Conservation (phyloP, 1,139 yeast species). For the Saccharomyces hybrid region DNA sequence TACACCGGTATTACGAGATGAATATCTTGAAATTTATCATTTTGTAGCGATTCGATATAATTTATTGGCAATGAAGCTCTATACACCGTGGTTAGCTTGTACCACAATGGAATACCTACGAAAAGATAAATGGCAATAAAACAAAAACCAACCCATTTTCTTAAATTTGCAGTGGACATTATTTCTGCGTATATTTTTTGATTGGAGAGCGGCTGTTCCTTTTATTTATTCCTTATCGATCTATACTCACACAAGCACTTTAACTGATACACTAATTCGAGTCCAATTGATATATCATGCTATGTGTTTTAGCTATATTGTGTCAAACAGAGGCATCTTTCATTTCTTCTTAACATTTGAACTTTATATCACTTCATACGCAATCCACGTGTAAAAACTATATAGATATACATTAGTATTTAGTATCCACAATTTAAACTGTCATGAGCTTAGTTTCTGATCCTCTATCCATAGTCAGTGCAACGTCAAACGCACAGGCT, state of each 20-base stretch:
- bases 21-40: slow-evolving; percentile 25
- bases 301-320: background rate
- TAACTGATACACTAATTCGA: background rate
- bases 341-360: background rate
- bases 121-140: slow-evolving; percentile 37
- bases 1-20: slow-evolving; percentile 43
- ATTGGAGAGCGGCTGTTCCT: background rate
- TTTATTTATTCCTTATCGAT: background rate
- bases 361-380: too few species aligned
- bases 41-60: slow-evolving; percentile 40
- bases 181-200: background rate
- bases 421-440: too few species aligned
- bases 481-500: too few species aligned
- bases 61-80: slow-evolving; percentile 65
- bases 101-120: slow-evolving; percentile 74
- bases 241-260: background rate
- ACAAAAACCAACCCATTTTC: slow-evolving; percentile 22
- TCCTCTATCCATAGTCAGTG: too few species aligned
- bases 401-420: too few species aligned
- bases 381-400: too few species aligned
- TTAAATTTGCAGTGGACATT: slow-evolving; percentile 8
- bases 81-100: slow-evolving; percentile 59
- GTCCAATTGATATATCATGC: too few species aligned
- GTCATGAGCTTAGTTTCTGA: too few species aligned
- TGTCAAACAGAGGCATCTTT: background rate